Evolutionary conservation across 2,329 filamentous ascomycete species (phyloP).

Genomic region (Blastomyces gilchristii): DNA sequence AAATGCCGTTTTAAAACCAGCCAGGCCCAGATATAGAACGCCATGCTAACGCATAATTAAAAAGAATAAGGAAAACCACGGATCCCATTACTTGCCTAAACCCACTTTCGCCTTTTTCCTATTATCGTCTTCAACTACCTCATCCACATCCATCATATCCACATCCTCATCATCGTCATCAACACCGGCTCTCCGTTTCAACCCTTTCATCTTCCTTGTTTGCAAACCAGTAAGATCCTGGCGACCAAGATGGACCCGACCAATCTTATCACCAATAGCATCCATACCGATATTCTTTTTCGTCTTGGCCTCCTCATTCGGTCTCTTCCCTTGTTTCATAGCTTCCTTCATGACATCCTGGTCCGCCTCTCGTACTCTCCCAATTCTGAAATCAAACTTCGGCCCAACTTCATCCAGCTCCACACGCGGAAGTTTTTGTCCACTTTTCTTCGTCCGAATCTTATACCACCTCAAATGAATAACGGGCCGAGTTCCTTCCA

Average conservation of each 20-base stretch:
- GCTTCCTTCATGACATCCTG: conserved; percentile 75
- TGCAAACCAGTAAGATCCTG: conserved; percentile 82
- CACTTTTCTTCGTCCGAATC: conserved; percentile 74
- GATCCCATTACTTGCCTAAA: neutral
- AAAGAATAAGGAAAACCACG: neutral
- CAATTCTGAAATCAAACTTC: conserved; percentile 80
- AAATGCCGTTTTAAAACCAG: conserved; percentile 2
- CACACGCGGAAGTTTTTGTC: conserved; percentile 76
- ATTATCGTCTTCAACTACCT: conserved; percentile 28
- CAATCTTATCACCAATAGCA: conserved; percentile 89
- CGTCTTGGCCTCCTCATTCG: conserved; percentile 44
- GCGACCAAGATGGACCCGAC: conserved; percentile 79
- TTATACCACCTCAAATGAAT: conserved; percentile 70
- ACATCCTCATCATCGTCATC: conserved; percentile 43
- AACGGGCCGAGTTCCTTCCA: conserved; percentile 31
- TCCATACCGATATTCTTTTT: conserved; percentile 98
- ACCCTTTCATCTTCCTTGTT: conserved; percentile 97
- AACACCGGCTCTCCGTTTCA: conserved; percentile 69
- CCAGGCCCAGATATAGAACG: conserved; percentile 9
- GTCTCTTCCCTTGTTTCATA: conserved; percentile 69
- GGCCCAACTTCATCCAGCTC: conserved; percentile 95
- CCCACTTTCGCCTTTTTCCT: conserved; percentile 22
- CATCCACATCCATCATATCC: conserved; percentile 40
- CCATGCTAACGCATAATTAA: conserved; percentile 11
- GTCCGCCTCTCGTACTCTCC: conserved; percentile 69